These are phyloP conservation scores for Macadamia integrifolia DNA, from an alignment of 164 flowering plant species.

Conservation along the genomic window DNA sequence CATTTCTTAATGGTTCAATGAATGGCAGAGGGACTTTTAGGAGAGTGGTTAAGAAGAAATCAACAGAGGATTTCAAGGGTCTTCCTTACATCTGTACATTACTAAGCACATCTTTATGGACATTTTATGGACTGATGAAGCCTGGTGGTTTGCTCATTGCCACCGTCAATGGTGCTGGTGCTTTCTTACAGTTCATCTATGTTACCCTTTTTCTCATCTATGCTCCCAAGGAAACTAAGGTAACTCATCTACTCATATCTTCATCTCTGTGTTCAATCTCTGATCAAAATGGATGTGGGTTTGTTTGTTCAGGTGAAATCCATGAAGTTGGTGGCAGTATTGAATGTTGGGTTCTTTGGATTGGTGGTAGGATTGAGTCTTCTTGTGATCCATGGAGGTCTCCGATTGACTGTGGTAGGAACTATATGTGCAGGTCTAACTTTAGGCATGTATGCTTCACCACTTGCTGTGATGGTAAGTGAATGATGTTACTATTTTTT, in stretches of 20 bases:
- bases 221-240: conserved; percentile 58
- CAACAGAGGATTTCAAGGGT: conserved; percentile 60
- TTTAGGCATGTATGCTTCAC: conserved; percentile 69
- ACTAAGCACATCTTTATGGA: conserved; percentile 64
- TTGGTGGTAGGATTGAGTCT: conserved; percentile 42
- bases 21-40: conserved; percentile 41
- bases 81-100: conserved; percentile 58
- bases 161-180: conserved; percentile 70
- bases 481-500: neutral
- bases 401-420: conserved; percentile 43
- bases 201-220: conserved; percentile 56
- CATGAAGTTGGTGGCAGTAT: conserved; percentile 31
- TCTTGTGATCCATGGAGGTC: conserved; percentile 31
- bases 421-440: conserved; percentile 53
- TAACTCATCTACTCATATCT: conserved; percentile 8
- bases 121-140: conserved; percentile 69
- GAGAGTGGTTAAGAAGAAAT: conserved; percentile 60
- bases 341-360: conserved; percentile 47
- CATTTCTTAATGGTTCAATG: too few relatives aligned
- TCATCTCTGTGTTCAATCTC: neutral
- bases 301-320: conserved; percentile 32
- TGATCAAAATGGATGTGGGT: neutral
- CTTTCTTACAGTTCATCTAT: conserved; percentile 44
- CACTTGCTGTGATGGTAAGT: conserved; percentile 54
- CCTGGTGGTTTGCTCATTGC: conserved; percentile 54